A percentile compares a stretch with the other conserved stretches of the same genome.
Evolutionary conservation across 1,284 basidiomycete genomes (phyloP).

Genomic region (Irpex sp.): DNA sequence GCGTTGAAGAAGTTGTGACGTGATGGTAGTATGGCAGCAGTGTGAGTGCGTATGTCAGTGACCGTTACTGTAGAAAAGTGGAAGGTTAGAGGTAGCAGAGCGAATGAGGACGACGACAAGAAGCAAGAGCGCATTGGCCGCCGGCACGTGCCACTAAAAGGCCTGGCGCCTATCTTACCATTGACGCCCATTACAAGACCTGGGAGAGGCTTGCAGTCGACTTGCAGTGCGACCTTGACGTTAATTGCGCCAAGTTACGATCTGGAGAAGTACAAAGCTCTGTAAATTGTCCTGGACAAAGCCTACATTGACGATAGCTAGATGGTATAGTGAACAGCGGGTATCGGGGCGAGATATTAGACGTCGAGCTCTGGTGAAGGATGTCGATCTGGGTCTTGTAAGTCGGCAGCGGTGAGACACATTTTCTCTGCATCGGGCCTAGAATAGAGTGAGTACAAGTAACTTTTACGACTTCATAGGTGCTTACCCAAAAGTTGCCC

Average conservation of each 20-base stretch:
- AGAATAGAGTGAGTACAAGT: neutral
- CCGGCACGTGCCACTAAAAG: too few relatives aligned
- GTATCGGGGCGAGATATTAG: neutral
- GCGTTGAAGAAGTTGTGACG: too few relatives aligned
- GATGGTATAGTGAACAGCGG: neutral
- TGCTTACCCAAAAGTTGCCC: constrained; percentile 24
- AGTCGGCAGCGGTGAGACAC: neutral
- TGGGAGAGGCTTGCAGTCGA: too few relatives aligned
- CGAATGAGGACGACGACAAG: too few relatives aligned
- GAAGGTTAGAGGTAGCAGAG: too few relatives aligned
- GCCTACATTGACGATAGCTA: neutral
- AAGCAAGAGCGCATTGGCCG: too few relatives aligned
- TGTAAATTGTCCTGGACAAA: neutral
- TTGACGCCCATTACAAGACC: too few relatives aligned
- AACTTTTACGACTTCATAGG: neutral
- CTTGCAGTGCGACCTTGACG: neutral
- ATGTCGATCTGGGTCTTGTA: neutral
- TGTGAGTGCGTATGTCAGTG: too few relatives aligned
- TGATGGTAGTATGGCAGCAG: too few relatives aligned
- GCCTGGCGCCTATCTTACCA: too few relatives aligned
- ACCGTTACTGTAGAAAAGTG: too few relatives aligned
- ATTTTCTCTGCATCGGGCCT: constrained; percentile 7
- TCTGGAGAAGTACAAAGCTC: neutral
- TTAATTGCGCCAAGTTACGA: neutral
- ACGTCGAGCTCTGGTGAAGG: neutral